Base-by-base conservation (phyloP, 2,329 filamentous ascomycete species). In the Geoglossum cookeanum region DNA sequence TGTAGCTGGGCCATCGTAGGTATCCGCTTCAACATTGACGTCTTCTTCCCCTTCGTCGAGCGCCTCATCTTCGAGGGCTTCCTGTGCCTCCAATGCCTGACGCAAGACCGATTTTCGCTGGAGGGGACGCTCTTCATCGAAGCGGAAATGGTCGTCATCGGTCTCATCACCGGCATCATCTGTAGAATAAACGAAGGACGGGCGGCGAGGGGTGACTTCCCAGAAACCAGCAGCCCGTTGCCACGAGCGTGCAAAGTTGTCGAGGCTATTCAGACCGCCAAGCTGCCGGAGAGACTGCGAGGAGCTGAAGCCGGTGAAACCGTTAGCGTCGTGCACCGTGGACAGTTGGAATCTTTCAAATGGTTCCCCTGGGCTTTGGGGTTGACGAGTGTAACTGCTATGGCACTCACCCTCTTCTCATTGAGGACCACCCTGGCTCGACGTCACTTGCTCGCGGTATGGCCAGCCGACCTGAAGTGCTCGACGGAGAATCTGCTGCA, bases 171-270 rank as follows among this genome's bases (percentile, higher is more conserved):
- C 78, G 4, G 63, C 65, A 1, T 67, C 67, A 55, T 68, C 68
- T 6, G 70, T 70, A 11, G 66, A 66, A 55, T 74, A 66, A 56
- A 87, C 75, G 66, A 94, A 88, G 37, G 86, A 84, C 13, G 83
- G 81, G 15, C 83, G 80, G 57, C 86, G 83, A 4, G 88, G 87
- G 37, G 92, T 83, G 63, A 95, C 87, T 68, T 96, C 90, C 61
- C 81, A 79, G 69, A 97, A 97, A 58, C 78, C 84, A 30, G 89
- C 88, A 42, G 91, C 91, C 67, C 91, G 83, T 70, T 91, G 87
- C 85, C 89, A 95, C 64, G 87, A 94, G 60, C 85, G 80, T 49
- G 90, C 87, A 67, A 97, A 97, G 65, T 90, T 94, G 65, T 92
- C 84, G 64, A 97, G 85, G 69, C 87, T 94, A 74, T 97, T 97